Percentiles rank a stretch among this genome's conserved stretches.
Conservation (phyloP, 352 stramenopile species). For the Phytopythium oedochilum region DNA sequence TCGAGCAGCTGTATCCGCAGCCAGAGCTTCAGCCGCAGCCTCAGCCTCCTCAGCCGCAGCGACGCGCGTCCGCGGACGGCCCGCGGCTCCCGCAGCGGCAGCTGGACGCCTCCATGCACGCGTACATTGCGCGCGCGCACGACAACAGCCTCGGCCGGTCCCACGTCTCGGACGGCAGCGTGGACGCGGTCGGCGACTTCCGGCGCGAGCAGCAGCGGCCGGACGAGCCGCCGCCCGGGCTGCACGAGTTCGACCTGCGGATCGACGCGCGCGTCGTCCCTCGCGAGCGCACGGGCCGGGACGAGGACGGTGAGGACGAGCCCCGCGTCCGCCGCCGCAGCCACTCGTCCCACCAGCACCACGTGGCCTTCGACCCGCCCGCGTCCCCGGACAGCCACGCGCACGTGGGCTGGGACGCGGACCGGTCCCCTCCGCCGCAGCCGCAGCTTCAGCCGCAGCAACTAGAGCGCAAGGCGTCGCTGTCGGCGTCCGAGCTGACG, state of each 20-base stretch:
- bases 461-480: background rate
- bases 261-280: constrained; percentile 19
- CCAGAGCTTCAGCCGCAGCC: constrained; percentile 12
- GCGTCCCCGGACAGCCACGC: background rate
- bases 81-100: constrained; percentile 1
- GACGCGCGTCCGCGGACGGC: constrained; percentile 16
- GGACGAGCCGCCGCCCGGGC: background rate
- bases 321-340: background rate
- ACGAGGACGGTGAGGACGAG: constrained; percentile 7
- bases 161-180: constrained; percentile 5
- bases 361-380: background rate
- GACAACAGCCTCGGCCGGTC: background rate
- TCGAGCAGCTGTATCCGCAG: constrained; percentile 17
- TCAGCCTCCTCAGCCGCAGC: constrained; percentile 13
- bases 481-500: constrained; percentile 25
- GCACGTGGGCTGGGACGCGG: background rate
- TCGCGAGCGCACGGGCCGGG: background rate
- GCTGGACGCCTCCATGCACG: constrained; percentile 11
- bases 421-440: background rate
- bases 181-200: constrained; percentile 20
- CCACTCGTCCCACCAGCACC: background rate
- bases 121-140: constrained; percentile 7
- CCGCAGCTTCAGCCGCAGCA: background rate
- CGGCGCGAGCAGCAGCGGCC: constrained; percentile 13
- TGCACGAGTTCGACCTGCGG: constrained; percentile 22